phyloP scores from a whole-genome alignment of 352 stramenopile species.

The Globisporangium carolinianum region DNA sequence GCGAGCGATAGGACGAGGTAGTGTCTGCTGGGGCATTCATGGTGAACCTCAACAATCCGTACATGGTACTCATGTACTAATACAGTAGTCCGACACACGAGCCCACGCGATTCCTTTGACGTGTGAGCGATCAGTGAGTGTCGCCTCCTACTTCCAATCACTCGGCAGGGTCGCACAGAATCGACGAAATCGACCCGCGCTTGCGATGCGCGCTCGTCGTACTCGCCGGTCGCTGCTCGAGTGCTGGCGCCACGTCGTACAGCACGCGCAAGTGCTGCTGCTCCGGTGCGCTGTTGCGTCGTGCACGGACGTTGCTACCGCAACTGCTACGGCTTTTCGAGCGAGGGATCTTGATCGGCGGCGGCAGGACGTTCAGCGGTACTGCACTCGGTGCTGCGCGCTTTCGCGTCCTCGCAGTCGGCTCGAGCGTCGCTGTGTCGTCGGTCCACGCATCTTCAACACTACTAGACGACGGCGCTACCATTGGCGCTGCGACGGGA shows the following conservation, averaged over 20 bases:
- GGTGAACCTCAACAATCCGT: no score
- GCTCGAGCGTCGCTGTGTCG: neutral
- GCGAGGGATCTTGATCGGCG: constrained; percentile 62
- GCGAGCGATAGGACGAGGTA: no score
- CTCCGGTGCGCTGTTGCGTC: constrained; percentile 41
- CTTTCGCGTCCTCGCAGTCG: neutral
- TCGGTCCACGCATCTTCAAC: no score
- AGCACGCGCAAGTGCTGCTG: constrained; percentile 8
- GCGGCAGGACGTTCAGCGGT: constrained; percentile 14
- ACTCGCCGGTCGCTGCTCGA: constrained; percentile 29
- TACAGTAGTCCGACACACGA: no score
- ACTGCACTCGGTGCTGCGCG: neutral
- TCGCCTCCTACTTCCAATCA: constrained; percentile 10
- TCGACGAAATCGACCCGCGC: constrained; percentile 65
- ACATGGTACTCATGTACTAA: no score
- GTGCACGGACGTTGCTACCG: constrained; percentile 19
- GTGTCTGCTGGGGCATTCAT: no score
- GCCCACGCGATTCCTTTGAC: no score
- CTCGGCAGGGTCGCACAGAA: constrained; percentile 48
- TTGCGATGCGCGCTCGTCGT: constrained; percentile 52
- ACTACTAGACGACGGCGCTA: neutral
- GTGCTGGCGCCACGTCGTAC: constrained; percentile 11
- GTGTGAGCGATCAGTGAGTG: no score
- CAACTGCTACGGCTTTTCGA: neutral
- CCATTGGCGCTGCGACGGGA: constrained; percentile 11